Evolutionary conservation across 108 stramenopile genomes (phyloP).

Genomic region (Bacterosira constricta): DNA sequence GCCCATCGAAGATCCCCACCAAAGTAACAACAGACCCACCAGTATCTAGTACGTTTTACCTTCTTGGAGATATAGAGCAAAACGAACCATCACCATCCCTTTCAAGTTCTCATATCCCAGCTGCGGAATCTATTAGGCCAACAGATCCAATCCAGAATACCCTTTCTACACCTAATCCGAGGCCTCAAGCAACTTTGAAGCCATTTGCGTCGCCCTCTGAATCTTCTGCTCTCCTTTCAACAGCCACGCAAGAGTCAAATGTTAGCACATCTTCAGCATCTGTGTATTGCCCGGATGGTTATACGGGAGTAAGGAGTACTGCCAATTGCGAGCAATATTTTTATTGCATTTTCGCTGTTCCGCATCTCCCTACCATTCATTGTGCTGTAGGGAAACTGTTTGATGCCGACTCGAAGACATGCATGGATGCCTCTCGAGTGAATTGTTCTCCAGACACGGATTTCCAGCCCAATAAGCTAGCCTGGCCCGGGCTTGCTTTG

Average conservation of each 20-base stretch:
- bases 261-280: not conserved
- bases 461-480: no score
- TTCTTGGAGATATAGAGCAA: no score
- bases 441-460: not conserved
- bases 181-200: no score
- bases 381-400: constrained; percentile 12
- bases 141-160: no score
- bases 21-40: no score
- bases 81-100: no score
- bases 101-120: no score
- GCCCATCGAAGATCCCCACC: no score
- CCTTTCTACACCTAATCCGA: no score
- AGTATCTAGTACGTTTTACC: no score
- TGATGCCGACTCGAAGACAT: not conserved
- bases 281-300: constrained; percentile 2
- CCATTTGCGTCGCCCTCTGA: not conserved
- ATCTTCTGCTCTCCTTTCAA: not conserved
- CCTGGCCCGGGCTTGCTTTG: no score
- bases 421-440: not conserved
- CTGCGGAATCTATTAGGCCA: no score
- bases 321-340: constrained; percentile 19
- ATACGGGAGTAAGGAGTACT: constrained; percentile 5
- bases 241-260: not conserved
- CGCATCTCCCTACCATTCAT: constrained; percentile 2
- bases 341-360: constrained; percentile 7